Base-by-base conservation (phyloP, 208 protist genomes). In the Sergeia podlipaevii region DNA sequence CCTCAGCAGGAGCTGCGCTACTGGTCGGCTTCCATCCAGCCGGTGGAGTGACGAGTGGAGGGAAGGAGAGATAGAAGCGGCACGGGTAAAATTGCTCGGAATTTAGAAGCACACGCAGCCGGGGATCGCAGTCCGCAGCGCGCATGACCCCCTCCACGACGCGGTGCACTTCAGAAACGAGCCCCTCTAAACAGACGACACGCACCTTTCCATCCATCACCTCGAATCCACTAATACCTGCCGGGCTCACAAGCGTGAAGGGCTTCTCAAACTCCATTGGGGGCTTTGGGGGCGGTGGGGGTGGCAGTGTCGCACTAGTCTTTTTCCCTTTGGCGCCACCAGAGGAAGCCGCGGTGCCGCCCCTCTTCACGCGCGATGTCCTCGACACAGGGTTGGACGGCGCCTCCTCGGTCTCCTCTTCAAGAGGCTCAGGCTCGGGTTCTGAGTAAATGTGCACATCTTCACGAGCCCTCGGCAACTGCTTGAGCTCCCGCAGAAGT, bases 151-250 rank as follows among this genome's bases (percentile, higher is more conserved):
- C 41, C 42, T 80, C 56, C 36, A 89, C 46, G 2, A 91, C 45
- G 17, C 61, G 70, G 41, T 93, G 85, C 30, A 95, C 64, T 47
- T 89, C 85, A 13, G 55, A 45, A 36, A 87, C 70, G 8, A 80
- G 76, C 8, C 80, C 89, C 61, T 95, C 89, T 5, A 95, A 5
- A 49, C 84, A 91, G 46, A 91, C 66, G 37, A 92, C 56, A 8
- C 85, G 73, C 50, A 69, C 30, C 41, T 78, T 58, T 1, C 77
- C 84, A 46, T 95, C 89, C 44, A 85, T 72, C 21, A 95, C 76
- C 61, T 95, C 89, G 51, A 95, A 91, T 1, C 89, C 89, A 60
- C 82, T 90, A 50, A 95, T 78, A 28, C 82, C 85, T 3, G 53
- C 66, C 17, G 89, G 89, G 21, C 65, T 85, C 10, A 91, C 65